A percentile compares a stretch with the other conserved stretches of the same genome.
Conservation (phyloP, 177 flowering plant genomes). For the Vitis hybrid region DNA sequence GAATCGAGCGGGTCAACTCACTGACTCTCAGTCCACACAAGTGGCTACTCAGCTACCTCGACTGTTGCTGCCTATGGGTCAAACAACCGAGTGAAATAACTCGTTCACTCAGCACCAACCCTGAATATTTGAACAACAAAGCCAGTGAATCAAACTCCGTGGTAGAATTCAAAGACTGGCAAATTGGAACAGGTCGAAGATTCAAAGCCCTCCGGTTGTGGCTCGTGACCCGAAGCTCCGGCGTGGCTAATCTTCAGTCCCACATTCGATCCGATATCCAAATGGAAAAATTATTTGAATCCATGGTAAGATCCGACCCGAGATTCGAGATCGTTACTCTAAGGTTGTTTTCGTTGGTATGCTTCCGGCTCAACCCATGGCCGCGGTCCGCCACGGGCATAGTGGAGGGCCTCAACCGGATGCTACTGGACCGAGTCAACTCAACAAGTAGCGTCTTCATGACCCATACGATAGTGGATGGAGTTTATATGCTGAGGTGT, state of each 20-base stretch:
- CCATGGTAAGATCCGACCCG: slow-evolving; percentile 27
- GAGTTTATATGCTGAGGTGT: slow-evolving; percentile 44
- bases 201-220: slow-evolving; percentile 51
- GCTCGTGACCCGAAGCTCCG: slow-evolving; percentile 48
- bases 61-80: slow-evolving; percentile 63
- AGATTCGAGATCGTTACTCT: slow-evolving; percentile 51
- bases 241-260: slow-evolving; percentile 41
- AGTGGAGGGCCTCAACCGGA: slow-evolving; percentile 34
- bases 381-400: neutral
- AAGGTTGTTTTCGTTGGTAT: slow-evolving; percentile 46
- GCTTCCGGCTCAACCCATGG: slow-evolving; percentile 27
- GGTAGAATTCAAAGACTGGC: slow-evolving; percentile 68
- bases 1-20: slow-evolving; percentile 45
- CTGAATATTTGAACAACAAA: slow-evolving; percentile 50
- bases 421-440: slow-evolving; percentile 48
- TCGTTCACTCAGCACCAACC: slow-evolving; percentile 35
- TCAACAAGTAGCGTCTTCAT: slow-evolving; percentile 37
- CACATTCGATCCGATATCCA: slow-evolving; percentile 44
- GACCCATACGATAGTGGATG: slow-evolving; percentile 48
- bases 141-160: slow-evolving; percentile 39
- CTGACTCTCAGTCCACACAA: slow-evolving; percentile 57
- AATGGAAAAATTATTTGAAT: slow-evolving; percentile 49
- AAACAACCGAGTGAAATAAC: slow-evolving; percentile 22
- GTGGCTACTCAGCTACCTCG: slow-evolving; percentile 54
- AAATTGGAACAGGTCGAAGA: slow-evolving; percentile 44